Evolutionary conservation across 345 rosid species (phyloP).

Genomic region (Bruguiera parviflora): DNA sequence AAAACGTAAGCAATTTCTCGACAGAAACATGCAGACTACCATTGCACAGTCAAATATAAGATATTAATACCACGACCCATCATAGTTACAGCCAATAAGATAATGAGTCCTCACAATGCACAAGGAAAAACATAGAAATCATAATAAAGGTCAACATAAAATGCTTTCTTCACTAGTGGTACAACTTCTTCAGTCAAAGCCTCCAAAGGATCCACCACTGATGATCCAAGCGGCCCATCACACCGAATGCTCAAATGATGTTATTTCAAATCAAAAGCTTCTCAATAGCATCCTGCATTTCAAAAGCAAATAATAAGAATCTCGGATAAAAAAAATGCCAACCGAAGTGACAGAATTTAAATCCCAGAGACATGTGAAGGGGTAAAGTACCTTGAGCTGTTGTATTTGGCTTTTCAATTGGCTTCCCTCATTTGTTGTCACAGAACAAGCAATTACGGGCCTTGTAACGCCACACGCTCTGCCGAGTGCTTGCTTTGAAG

Average conservation of each 20-base stretch:
- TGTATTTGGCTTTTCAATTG: conserved; percentile 84
- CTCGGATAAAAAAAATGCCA: not conserved
- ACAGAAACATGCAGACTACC: too few species aligned
- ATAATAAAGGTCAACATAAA: conserved; percentile 10
- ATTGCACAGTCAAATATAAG: too few species aligned
- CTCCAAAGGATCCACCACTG: conserved; percentile 36
- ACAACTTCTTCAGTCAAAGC: conserved; percentile 67
- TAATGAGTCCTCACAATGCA: not conserved
- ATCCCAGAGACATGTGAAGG: not conserved
- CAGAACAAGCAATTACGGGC: conserved; percentile 88
- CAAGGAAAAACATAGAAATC: not conserved
- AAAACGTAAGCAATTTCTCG: too few species aligned
- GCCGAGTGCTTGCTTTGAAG: conserved; percentile 94
- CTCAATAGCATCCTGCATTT: conserved; percentile 88
- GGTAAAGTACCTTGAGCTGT: conserved; percentile 63
- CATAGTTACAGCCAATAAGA: not conserved
- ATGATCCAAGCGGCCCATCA: conserved; percentile 76
- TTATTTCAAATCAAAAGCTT: conserved; percentile 67
- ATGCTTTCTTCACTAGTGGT: conserved; percentile 16
- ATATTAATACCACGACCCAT: not conserved
- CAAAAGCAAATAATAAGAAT: not conserved
- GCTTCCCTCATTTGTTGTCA: conserved; percentile 78
- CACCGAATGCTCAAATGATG: conserved; percentile 44
- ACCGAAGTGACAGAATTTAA: not conserved
- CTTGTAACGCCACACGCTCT: conserved; percentile 98